Conservation (phyloP, 73 alveolate genomes). For the Paramecium sonneborni region DNA sequence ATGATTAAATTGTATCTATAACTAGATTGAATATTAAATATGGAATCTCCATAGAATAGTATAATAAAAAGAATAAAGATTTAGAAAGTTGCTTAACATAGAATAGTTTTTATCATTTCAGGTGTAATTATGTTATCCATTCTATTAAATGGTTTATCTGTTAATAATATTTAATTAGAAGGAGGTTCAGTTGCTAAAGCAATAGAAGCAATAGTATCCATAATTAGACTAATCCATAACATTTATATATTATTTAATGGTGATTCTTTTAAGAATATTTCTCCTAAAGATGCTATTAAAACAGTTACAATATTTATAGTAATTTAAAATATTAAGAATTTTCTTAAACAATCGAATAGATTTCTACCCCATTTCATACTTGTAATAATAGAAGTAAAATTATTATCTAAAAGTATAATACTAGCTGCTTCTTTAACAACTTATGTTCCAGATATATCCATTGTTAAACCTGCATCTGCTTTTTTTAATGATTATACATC, state of each 20-base stretch:
- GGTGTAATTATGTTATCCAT: slow-evolving; percentile 83
- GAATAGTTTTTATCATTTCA: slow-evolving; percentile 81
- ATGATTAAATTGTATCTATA: slow-evolving; percentile 68
- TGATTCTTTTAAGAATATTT: slow-evolving; percentile 82
- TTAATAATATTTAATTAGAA: slow-evolving; percentile 76
- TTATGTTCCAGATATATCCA: slow-evolving; percentile 97
- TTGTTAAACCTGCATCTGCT: slow-evolving; percentile 98
- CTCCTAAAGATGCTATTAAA: slow-evolving; percentile 85
- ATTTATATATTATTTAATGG: slow-evolving; percentile 88
- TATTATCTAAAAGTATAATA: slow-evolving; percentile 85
- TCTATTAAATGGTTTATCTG: slow-evolving; percentile 78
- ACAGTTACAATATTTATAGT: slow-evolving; percentile 93
- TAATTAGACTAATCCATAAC: slow-evolving; percentile 93
- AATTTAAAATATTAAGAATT: slow-evolving; percentile 89
- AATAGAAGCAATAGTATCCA: slow-evolving; percentile 92
- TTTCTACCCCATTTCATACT: slow-evolving; percentile 93
- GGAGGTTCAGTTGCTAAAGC: slow-evolving; percentile 94
- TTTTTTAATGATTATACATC: slow-evolving; percentile 96
- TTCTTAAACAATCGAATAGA: slow-evolving; percentile 89
- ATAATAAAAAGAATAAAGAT: slow-evolving; percentile 70
- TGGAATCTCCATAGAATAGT: slow-evolving; percentile 76
- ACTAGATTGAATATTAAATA: slow-evolving; percentile 78
- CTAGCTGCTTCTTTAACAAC: slow-evolving; percentile 98
- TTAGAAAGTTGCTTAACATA: slow-evolving; percentile 84
- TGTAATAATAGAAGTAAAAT: slow-evolving; percentile 84